These are phyloP conservation scores for Aspergillus awamori DNA, from an alignment of 2,329 filamentous ascomycete species.

Conservation along the genomic window DNA sequence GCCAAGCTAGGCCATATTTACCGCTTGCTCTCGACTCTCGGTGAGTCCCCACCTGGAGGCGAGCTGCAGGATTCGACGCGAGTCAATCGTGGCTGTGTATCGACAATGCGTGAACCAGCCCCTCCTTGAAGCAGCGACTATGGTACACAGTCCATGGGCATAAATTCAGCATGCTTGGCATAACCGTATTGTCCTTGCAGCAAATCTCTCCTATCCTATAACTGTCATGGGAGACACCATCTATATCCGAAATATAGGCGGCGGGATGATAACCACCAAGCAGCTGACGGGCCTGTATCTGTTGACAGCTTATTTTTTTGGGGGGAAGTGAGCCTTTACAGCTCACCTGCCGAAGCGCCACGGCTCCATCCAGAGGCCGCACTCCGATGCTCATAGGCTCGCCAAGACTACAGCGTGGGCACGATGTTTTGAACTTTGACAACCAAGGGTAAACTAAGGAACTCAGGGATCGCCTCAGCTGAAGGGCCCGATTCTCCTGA, in stretches of 20 bases:
- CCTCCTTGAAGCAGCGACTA: not conserved
- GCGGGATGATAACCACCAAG: not conserved
- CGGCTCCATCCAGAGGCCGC: not conserved
- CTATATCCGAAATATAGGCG: not conserved
- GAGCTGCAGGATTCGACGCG: not conserved
- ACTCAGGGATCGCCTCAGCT: not conserved
- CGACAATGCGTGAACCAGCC: not conserved
- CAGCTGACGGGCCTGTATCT: not conserved
- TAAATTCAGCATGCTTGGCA: no score
- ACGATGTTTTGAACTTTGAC: not conserved
- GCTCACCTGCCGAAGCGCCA: not conserved
- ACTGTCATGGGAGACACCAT: not conserved
- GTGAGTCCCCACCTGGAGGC: not conserved
- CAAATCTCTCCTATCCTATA: no score
- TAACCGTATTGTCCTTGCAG: no score
- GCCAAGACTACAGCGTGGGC: constrained; percentile 2
- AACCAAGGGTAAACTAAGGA: not conserved
- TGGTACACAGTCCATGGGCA: no score
- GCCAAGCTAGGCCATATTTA: not conserved
- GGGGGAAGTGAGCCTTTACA: not conserved
- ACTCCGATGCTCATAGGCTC: constrained; percentile 4
- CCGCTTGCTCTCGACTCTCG: not conserved
- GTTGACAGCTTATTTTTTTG: not conserved
- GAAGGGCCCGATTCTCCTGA: not conserved
- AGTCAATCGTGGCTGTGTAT: constrained; percentile 2